phyloP scores from a whole-genome alignment of 2,329 filamentous ascomycete species.

The Alternaria brassicae region DNA sequence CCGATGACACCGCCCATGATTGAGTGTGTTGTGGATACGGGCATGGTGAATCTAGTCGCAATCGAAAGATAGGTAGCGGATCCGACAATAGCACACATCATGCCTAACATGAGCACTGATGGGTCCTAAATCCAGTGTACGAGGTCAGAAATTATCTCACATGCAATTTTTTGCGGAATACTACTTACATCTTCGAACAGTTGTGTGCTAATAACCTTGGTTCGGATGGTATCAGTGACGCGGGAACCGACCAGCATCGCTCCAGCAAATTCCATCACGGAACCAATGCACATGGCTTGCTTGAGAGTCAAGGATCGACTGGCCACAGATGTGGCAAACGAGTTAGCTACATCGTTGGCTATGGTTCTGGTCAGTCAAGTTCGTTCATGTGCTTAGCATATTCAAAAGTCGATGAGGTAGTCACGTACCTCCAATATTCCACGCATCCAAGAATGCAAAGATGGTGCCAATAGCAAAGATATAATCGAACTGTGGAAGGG shows the following conservation, averaged over 20 bases:
- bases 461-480: slow-evolving; percentile 69
- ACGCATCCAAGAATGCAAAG: slow-evolving; percentile 71
- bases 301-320: slow-evolving; percentile 58
- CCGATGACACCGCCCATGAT: slow-evolving; percentile 54
- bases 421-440: slow-evolving; percentile 64
- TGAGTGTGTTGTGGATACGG: slow-evolving; percentile 63
- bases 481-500: slow-evolving; percentile 65
- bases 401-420: too few species aligned
- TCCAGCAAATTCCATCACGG: slow-evolving; percentile 56
- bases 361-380: neutral
- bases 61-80: slow-evolving; percentile 62
- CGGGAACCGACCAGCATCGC: slow-evolving; percentile 52
- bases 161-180: neutral
- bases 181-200: slow-evolving; percentile 46
- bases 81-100: slow-evolving; percentile 62
- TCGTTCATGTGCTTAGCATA: slow-evolving; percentile 36
- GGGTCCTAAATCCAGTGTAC: slow-evolving; percentile 41
- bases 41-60: slow-evolving; percentile 60
- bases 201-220: slow-evolving; percentile 55
- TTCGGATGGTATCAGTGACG: slow-evolving; percentile 57
- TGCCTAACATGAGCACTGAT: slow-evolving; percentile 60
- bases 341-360: slow-evolving; percentile 61
- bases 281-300: slow-evolving; percentile 56
- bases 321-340: slow-evolving; percentile 57
- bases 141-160: neutral